Base-by-base conservation (phyloP, 2,329 filamentous ascomycete species). In the Didymellaceae sp. region DNA sequence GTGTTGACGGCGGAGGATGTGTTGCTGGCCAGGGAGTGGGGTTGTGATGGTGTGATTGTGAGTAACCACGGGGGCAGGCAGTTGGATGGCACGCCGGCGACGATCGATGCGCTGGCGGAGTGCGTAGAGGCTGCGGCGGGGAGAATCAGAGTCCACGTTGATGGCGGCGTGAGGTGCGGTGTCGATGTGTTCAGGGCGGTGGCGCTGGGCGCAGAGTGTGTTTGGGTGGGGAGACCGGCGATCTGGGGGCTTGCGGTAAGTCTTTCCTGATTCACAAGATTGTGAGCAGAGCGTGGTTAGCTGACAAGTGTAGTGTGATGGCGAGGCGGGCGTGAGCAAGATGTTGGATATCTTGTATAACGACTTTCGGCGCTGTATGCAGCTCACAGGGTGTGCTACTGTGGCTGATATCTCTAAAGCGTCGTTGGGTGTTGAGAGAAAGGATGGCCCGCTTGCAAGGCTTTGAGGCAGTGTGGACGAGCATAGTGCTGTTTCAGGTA, bases 341-440 rank as follows among this genome's bases (percentile, higher is more conserved):
- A 47, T 47, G 44, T 22, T 47, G 7, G 35, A 62, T 20, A 45
- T 61, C 5, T 20, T 61, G 5, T 51, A 51, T 45, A 70, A 73
- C 35, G 73, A 76, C 52, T 69, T 76, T 45, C 67, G 66, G 41
- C 55, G 63, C 1, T 73, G 71, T 50, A 76, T 76, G 74, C 70
- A 66, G n/a, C 55, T 76, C 28, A 71, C 73, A 10, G 73, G 74
- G 0, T 68, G 68, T 13, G 64, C 55, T n/a, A 69, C 62, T 24
- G 63, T 75, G 20, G 48, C 63, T 26, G 72, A 75, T 17, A 76
- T 75, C 20, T 62, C 50, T 4, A 68, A 70, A 58, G 64, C 66
- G 7, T 67, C 59, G 33, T 39, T 74, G 20, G 68, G 68, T 0
- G 45, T 71, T 11, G 57, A 67, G 2, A 58, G 60, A 20, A 49